A percentile compares a stretch with the other conserved stretches of the same genome.
phyloP scores from a whole-genome alignment of 2,329 filamentous ascomycete species.

The Hymenoscyphus salicellus region DNA sequence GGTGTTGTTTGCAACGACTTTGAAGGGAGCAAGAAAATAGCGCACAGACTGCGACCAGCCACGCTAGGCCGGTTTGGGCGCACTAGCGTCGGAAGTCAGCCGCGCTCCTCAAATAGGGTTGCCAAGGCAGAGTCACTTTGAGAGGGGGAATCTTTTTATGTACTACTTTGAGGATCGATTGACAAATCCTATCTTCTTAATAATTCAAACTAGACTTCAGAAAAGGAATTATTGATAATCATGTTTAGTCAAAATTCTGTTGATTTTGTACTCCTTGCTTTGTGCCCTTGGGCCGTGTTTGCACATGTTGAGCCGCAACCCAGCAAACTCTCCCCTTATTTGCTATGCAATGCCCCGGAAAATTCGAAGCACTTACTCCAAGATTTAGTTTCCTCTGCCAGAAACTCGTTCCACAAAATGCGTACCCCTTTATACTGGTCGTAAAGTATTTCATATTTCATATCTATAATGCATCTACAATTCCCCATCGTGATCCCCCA shows the following conservation, averaged over 20 bases:
- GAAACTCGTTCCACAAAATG: neutral
- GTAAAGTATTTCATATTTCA: neutral
- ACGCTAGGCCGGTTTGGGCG: neutral
- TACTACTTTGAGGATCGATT: no score
- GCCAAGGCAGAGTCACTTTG: neutral
- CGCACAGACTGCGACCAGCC: neutral
- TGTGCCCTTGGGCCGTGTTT: no score
- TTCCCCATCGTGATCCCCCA: conserved; percentile 19
- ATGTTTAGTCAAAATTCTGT: no score
- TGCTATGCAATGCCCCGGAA: no score
- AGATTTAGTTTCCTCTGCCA: neutral
- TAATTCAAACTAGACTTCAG: no score
- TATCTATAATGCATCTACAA: conserved; percentile 17
- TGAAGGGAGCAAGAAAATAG: conserved; percentile 2
- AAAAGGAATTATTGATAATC: no score
- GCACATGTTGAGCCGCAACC: no score
- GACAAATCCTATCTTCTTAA: no score
- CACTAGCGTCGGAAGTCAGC: conserved; percentile 2
- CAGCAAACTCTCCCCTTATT: no score
- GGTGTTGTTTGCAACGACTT: conserved; percentile 8
- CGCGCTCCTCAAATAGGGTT: neutral
- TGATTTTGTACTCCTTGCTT: no score
- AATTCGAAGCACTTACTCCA: neutral
- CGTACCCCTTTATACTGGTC: neutral
- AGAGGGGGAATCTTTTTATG: no score